These are phyloP conservation scores for Candida nonsorbophila DNA, from an alignment of 805 yeast species.

Conservation along the genomic window DNA sequence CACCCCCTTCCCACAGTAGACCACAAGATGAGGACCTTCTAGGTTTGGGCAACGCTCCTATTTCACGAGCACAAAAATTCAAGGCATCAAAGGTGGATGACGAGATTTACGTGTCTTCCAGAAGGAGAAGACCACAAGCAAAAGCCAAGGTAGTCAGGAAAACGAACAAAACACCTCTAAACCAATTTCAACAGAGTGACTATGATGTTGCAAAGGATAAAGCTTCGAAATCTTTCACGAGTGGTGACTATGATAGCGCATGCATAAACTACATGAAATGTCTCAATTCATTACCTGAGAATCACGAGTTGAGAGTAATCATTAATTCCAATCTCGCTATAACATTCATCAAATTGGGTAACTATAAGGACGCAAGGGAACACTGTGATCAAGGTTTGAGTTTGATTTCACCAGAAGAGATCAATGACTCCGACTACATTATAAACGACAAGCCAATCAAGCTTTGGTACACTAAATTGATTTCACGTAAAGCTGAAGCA, in stretches of 20 bases:
- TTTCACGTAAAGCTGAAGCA: slow-evolving; percentile 74
- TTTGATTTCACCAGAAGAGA: slow-evolving; percentile 20
- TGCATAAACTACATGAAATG: slow-evolving; percentile 52
- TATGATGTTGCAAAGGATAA: slow-evolving; percentile 45
- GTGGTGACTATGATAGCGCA: slow-evolving; percentile 80
- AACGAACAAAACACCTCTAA: slow-evolving; percentile 17
- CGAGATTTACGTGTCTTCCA: slow-evolving; percentile 17
- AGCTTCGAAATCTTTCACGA: slow-evolving; percentile 61
- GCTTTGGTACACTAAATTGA: slow-evolving; percentile 70
- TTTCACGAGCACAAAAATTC: slow-evolving; percentile 19
- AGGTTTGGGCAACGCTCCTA: slow-evolving; percentile 15
- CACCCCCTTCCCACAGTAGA: slow-evolving; percentile 6
- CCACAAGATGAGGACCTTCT: slow-evolving; percentile 21
- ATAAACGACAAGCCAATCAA: slow-evolving; percentile 49
- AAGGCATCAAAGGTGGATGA: slow-evolving; percentile 12
- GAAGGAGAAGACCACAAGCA: slow-evolving; percentile 16
- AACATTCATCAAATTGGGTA: slow-evolving; percentile 64
- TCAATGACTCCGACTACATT: slow-evolving; percentile 20
- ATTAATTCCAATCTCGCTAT: slow-evolving; percentile 69
- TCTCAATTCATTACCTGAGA: slow-evolving; percentile 47
- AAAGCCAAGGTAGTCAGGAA: slow-evolving; percentile 3
- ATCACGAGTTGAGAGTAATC: slow-evolving; percentile 62
- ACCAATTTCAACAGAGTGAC: slow-evolving; percentile 36
- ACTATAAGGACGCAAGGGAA: slow-evolving; percentile 47
- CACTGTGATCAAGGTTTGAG: slow-evolving; percentile 45